These are phyloP conservation scores for Aspergillus incahuasiensis DNA, from an alignment of 495 filamentous ascomycete species.

Conservation along the genomic window DNA sequence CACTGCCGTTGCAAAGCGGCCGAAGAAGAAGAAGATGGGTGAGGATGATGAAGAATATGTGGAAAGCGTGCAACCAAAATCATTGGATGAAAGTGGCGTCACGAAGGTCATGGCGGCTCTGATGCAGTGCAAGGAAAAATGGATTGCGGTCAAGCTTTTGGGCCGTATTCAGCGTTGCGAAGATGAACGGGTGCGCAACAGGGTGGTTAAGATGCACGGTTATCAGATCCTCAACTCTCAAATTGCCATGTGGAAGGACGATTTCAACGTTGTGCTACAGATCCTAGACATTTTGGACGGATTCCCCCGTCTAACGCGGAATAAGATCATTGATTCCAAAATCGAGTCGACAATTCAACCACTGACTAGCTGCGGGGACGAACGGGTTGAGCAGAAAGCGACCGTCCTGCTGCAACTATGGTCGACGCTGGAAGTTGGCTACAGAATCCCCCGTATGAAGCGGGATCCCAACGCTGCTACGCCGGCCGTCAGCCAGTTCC, in stretches of 20 bases:
- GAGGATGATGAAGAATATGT: constrained; percentile 97
- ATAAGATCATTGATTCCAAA: constrained; percentile 96
- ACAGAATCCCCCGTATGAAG: constrained; percentile 86
- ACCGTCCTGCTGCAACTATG: constrained; percentile 72
- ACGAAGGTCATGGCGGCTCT: constrained; percentile 98
- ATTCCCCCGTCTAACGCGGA: constrained; percentile 86
- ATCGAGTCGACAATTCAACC: constrained; percentile 80
- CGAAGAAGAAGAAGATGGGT: constrained; percentile 87
- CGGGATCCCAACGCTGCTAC: constrained; percentile 51
- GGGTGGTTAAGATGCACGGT: constrained; percentile 92
- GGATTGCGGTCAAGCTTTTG: constrained; percentile 96
- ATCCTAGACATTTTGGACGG: constrained; percentile 84
- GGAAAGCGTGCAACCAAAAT: constrained; percentile 79
- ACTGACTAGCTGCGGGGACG: constrained; percentile 63
- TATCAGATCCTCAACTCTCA: constrained; percentile 90
- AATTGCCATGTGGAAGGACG: constrained; percentile 77
- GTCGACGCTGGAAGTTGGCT: constrained; percentile 86
- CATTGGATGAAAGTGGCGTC: constrained; percentile 80
- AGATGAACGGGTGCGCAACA: constrained; percentile 81
- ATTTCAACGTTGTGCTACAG: constrained; percentile 82
- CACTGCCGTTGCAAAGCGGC: constrained; percentile 77
- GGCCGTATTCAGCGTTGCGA: constrained; percentile 84
- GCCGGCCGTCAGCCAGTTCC: constrained; percentile 54
- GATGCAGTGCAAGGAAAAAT: constrained; percentile 98
- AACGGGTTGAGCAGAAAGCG: constrained; percentile 68